Evolutionary conservation across 495 filamentous ascomycete genomes (phyloP).

Genomic region (Cudoniella acicularis): DNA sequence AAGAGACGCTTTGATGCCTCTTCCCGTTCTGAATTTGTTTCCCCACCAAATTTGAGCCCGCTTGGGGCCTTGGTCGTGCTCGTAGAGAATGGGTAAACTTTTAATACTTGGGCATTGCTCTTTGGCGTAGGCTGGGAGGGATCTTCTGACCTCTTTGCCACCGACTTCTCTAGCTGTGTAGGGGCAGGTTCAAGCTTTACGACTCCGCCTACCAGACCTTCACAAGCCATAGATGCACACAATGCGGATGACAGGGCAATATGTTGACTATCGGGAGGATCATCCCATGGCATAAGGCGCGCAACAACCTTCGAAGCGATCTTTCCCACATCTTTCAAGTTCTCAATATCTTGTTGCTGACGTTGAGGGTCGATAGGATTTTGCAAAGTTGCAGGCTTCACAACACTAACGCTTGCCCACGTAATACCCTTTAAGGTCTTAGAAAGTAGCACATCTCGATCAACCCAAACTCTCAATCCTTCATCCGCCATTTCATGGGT

Average conservation of each 20-base stretch:
- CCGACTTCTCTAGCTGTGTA: constrained; percentile 12
- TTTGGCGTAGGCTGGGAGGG: constrained; percentile 13
- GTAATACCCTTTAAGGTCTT: constrained; percentile 67
- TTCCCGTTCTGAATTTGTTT: constrained; percentile 71
- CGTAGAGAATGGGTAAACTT: constrained; percentile 71
- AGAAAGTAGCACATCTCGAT: constrained; percentile 64
- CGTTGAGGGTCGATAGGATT: constrained; percentile 71
- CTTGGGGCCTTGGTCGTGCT: constrained; percentile 48
- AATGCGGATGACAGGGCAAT: constrained; percentile 72
- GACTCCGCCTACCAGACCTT: constrained; percentile 80
- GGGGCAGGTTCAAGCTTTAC: constrained; percentile 78
- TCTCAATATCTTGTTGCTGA: constrained; percentile 57
- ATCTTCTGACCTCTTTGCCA: constrained; percentile 51
- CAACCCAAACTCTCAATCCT: constrained; percentile 80
- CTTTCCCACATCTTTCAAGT: constrained; percentile 49
- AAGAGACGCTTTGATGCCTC: constrained; percentile 56
- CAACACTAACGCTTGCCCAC: constrained; percentile 70
- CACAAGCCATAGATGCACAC: constrained; percentile 63
- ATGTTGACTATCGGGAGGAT: constrained; percentile 77
- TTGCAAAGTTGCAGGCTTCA: constrained; percentile 76
- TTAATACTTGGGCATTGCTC: constrained; percentile 48
- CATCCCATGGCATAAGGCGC: constrained; percentile 71
- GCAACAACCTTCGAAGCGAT: constrained; percentile 71
- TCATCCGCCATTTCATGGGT: constrained; percentile 46
- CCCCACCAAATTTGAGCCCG: constrained; percentile 83